Percentiles rank a stretch among this genome's conserved stretches.
Evolutionary conservation across 805 yeast genomes (phyloP).

Genomic region (Isabelozyma heimii): DNA sequence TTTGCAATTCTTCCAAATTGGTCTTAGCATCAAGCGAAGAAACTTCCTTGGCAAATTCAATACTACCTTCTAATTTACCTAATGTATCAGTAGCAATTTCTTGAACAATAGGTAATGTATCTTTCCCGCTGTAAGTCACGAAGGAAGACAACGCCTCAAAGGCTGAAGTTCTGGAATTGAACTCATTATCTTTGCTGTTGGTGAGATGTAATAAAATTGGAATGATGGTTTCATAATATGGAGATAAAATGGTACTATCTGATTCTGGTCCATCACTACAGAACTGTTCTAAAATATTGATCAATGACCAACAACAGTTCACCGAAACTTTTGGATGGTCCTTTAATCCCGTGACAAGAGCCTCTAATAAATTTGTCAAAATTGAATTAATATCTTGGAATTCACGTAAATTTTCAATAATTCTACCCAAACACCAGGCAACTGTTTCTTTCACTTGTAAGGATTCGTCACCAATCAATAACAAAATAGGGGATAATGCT

Average conservation of each 20-base stretch:
- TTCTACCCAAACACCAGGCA: constrained; percentile 97
- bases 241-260: constrained; percentile 65
- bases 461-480: constrained; percentile 68
- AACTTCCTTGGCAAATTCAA: constrained; percentile 38
- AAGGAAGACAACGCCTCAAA: constrained; percentile 87
- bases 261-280: constrained; percentile 48
- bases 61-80: constrained; percentile 67
- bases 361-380: constrained; percentile 69
- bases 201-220: constrained; percentile 71
- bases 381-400: constrained; percentile 66
- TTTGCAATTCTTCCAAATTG: constrained; percentile 84
- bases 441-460: constrained; percentile 94
- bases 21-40: constrained; percentile 59
- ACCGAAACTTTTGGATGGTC: constrained; percentile 93
- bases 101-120: constrained; percentile 66
- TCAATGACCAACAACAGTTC: constrained; percentile 97
- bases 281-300: constrained; percentile 85
- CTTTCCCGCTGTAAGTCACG: constrained; percentile 71
- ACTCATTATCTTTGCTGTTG: constrained; percentile 75
- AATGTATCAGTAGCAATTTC: constrained; percentile 74
- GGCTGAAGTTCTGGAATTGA: constrained; percentile 90
- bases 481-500: constrained; percentile 78
- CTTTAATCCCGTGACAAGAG: constrained; percentile 74
- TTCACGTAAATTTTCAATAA: constrained; percentile 80
- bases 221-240: constrained; percentile 65